Percentiles rank a stretch among this genome's conserved stretches.
Conservation (phyloP, 1,284 basidiomycete species). For the Austropuccinia psidii region DNA sequence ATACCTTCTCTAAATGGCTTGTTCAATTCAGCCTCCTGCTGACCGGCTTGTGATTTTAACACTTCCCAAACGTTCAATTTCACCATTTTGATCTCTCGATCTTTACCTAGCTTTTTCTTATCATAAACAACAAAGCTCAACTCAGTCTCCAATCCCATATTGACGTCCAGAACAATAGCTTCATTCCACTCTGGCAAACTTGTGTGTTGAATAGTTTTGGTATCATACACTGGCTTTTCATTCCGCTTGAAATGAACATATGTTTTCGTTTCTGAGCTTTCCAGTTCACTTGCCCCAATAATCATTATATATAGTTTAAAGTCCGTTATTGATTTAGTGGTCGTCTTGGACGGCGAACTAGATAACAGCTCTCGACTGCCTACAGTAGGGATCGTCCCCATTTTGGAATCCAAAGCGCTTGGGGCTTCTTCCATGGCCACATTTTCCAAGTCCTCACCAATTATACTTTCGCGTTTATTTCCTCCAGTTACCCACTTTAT, state of each 20-base stretch:
- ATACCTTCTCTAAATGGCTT: too few species aligned
- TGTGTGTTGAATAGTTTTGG: conserved; percentile 12
- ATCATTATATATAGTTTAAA: conserved; percentile 8
- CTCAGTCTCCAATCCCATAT: conserved; percentile 11
- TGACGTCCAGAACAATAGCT: conserved; percentile 56
- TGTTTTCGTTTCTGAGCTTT: conserved; percentile 12
- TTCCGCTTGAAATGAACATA: conserved; percentile 20
- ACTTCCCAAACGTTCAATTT: not conserved
- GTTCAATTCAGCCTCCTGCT: not conserved
- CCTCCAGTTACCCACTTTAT: conserved; percentile 16
- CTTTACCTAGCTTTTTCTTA: conserved; percentile 16
- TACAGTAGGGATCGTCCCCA: too few species aligned
- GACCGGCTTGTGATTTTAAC: not conserved
- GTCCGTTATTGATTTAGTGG: not conserved
- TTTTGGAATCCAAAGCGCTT: too few species aligned
- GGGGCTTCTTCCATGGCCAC: not conserved
- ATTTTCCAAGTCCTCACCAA: not conserved
- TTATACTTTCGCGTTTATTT: conserved; percentile 13
- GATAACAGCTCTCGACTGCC: too few species aligned
- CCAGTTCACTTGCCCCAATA: conserved; percentile 3
- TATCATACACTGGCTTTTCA: conserved; percentile 16
- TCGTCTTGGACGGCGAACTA: not conserved
- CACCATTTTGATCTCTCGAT: conserved; percentile 10
- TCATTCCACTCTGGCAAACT: not conserved
- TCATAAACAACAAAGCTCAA: conserved; percentile 4